Conservation (phyloP, 805 yeast genomes). For the Monosporozyma siamensis region DNA sequence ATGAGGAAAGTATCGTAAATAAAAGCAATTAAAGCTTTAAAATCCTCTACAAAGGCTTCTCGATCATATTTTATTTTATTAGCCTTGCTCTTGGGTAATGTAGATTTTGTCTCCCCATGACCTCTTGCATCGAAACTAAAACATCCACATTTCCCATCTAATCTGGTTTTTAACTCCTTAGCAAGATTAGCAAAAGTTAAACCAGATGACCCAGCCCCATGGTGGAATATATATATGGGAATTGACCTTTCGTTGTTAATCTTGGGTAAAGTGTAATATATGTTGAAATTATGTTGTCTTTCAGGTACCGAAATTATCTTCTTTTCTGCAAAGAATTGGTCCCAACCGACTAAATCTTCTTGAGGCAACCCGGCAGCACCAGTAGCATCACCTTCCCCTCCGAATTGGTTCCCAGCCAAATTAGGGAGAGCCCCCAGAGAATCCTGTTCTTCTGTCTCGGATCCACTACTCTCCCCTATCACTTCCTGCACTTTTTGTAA, state of each 20-base stretch:
- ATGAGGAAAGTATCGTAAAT: neutral
- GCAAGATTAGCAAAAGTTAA: conserved; percentile 60
- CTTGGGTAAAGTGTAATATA: conserved; percentile 49
- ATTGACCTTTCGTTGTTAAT: conserved; percentile 16
- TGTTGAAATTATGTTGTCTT: conserved; percentile 34
- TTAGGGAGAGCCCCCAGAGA: neutral
- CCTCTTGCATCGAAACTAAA: conserved; percentile 77
- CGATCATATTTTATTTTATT: conserved; percentile 34
- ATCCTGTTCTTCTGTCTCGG: conserved; percentile 5
- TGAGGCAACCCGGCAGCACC: neutral
- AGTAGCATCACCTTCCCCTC: too few relatives aligned
- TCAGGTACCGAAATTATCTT: conserved; percentile 9
- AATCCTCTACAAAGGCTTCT: conserved; percentile 49
- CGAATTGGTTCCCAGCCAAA: neutral
- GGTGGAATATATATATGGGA: conserved; percentile 71
- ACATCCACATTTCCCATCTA: conserved; percentile 45
- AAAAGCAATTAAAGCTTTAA: conserved; percentile 22
- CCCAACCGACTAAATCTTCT: conserved; percentile 13
- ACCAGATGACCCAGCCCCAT: conserved; percentile 92
- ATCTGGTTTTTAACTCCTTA: conserved; percentile 24
- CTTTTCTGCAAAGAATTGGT: conserved; percentile 17
- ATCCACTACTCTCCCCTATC: neutral
- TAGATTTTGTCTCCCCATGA: conserved; percentile 50
- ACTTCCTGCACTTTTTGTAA: conserved; percentile 6
- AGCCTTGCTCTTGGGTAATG: neutral